These are phyloP conservation scores for Fusarium oligoseptatum DNA, from an alignment of 2,329 filamentous ascomycete species.

Conservation along the genomic window DNA sequence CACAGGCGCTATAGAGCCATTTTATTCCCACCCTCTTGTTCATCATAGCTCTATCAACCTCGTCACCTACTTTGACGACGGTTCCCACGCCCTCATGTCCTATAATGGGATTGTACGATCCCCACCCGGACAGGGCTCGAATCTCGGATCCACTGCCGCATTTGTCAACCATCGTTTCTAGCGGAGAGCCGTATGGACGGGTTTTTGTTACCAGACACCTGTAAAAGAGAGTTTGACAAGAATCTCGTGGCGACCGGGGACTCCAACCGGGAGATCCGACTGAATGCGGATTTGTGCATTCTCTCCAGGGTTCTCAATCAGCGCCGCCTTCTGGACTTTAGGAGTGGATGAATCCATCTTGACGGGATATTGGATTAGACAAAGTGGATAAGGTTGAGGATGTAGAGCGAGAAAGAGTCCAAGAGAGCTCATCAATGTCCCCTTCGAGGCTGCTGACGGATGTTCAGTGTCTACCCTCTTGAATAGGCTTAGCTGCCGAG, in stretches of 20 bases:
- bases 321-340: slow-evolving; percentile 21
- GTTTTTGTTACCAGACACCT: slow-evolving; percentile 35
- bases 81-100: slow-evolving; percentile 51
- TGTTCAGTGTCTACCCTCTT: background rate
- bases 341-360: slow-evolving; percentile 20
- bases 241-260: slow-evolving; percentile 12
- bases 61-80: slow-evolving; percentile 48
- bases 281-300: slow-evolving; percentile 7
- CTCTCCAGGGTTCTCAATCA: slow-evolving; percentile 33
- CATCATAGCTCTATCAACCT: slow-evolving; percentile 46
- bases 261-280: slow-evolving; percentile 9
- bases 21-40: slow-evolving; percentile 57
- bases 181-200: background rate
- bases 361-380: background rate
- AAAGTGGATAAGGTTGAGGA: no score
- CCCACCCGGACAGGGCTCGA: slow-evolving; percentile 48
- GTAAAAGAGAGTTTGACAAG: slow-evolving; percentile 37
- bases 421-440: background rate
- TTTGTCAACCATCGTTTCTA: background rate
- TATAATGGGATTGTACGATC: slow-evolving; percentile 42
- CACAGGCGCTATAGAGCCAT: slow-evolving; percentile 60
- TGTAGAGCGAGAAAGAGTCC: background rate
- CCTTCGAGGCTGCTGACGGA: background rate
- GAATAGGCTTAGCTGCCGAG: slow-evolving; percentile 5
- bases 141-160: slow-evolving; percentile 47